Evolutionary conservation across 1,139 yeast genomes (phyloP), one percentile per base, ranked within the genome.

Genomic region (Scheffersomyces quercinus): DNA sequence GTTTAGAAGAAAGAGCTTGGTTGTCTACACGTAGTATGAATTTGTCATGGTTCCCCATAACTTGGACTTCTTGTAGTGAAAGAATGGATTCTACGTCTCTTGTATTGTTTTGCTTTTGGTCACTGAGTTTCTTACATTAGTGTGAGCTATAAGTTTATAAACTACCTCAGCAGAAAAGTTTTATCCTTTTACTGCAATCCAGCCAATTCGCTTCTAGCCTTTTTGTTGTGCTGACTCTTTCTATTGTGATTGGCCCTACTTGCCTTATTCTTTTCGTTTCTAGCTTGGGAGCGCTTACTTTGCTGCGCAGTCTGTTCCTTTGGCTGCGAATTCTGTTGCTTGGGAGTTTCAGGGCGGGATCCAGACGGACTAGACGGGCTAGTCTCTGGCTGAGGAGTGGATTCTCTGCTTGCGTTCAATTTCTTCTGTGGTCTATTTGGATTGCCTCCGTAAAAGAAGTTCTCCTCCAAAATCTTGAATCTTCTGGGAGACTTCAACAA

Each of bases 171-270:
- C 5, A 20, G 7, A 16, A 16, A 16, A 16, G 6, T 5, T 16
- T 16, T 5, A 16, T 5, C 6, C 20, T 5, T 16, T 3, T 46
- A 49, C 28, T 52, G 58, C 58, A 60, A 51, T 10, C 65, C 65
- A 6, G 48, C 47, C 15, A 56, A 45, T 37, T 51, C 58, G 3
- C 52, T 50, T 30, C 47, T 39, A 3, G 58, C 48, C 50, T 85
- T 85, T 53, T 74, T 81, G 48, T 75, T 81, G 54, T 81, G 87
- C 0, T 80, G 85, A 3, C 73, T 51, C 53, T 83, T 84, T 46
- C 91, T 67, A 57, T 79, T 82, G 53, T 84, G 89, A 53, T 84
- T 85, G 1, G 81, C 88, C 38, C 62, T 68, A 2, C 73, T 64
- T 1, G 85, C 75, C 60, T 84, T 83, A 45, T 81, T 73, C 50